phyloP scores from a whole-genome alignment of 2,329 filamentous ascomycete genomes.

The Hypoxylon sp. region DNA sequence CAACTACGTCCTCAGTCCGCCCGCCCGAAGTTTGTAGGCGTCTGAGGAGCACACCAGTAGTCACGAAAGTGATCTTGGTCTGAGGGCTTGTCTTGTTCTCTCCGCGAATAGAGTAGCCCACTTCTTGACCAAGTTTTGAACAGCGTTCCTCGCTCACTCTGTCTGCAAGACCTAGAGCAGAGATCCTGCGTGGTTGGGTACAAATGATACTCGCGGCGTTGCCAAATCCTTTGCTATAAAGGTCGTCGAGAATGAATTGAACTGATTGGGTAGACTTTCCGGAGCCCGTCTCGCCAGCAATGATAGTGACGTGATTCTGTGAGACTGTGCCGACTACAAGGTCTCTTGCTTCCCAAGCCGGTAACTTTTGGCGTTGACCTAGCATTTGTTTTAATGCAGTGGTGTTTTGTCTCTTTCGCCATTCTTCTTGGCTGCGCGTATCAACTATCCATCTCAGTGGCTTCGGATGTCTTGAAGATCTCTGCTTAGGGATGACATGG shows the following conservation, averaged over 20 bases:
- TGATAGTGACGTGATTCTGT: constrained; percentile 89
- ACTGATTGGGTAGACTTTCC: constrained; percentile 98
- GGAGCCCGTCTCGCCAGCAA: constrained; percentile 96
- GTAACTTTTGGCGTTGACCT: constrained; percentile 78
- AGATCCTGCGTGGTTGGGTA: constrained; percentile 95
- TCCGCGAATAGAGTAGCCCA: constrained; percentile 92
- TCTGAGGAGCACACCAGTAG: constrained; percentile 91
- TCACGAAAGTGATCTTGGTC: constrained; percentile 95
- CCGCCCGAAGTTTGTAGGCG: constrained; percentile 92
- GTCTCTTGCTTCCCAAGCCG: constrained; percentile 88
- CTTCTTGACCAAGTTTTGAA: constrained; percentile 83
- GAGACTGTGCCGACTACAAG: constrained; percentile 82
- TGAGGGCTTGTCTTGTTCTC: constrained; percentile 81
- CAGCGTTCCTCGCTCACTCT: constrained; percentile 94
- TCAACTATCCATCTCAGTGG: constrained; percentile 76
- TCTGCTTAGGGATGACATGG: constrained; percentile 50
- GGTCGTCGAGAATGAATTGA: constrained; percentile 93
- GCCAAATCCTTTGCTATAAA: constrained; percentile 83
- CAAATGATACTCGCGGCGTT: constrained; percentile 90
- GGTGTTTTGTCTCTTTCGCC: constrained; percentile 76
- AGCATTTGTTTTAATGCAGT: constrained; percentile 82
- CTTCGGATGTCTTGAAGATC: constrained; percentile 65
- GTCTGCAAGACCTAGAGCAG: constrained; percentile 92
- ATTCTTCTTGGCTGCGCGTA: constrained; percentile 73
- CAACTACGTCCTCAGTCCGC: constrained; percentile 81